Evolutionary conservation across 1,139 yeast genomes (phyloP), one percentile per base, ranked within the genome.

Genomic region (Kluyveromyces sp.): DNA sequence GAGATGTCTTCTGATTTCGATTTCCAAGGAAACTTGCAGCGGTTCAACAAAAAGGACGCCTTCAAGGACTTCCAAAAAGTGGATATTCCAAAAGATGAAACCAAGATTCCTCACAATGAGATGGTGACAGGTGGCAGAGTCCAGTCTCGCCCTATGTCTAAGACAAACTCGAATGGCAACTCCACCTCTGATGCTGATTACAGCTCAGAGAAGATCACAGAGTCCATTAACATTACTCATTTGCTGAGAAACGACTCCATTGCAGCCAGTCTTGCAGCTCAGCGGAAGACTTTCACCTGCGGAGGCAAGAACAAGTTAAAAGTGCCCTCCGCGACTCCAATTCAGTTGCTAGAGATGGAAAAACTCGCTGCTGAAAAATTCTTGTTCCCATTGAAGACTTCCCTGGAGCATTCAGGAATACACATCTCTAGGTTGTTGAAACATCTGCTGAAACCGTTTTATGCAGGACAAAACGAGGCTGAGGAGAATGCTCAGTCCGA

Each of bases 291-390:
- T 3, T 44, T 38, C 30, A 38, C 41, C 3, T 51, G 29, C 50
- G 36, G 36, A 36, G 29, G 49, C 52, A n/a, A 56, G 17, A 56
- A 52, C 31, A 52, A 53, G 3, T 55, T 58, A 34, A 46, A 61
- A 2, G 65, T 80, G 3, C 84, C 92, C 2, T 68, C 80, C 45
- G 83, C 89, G 13, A 77, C 92, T 1, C 92, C 95, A 0, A 78
- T 86, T 6, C 95, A 88, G 62, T 65, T 87, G 48, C 68, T 83
- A n/a, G 95, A 86, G 52, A 76, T 87, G 46, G 94, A 86, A 60
- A 71, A 84, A 39, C 61, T 79, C 16, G 64, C 83, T 15, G 61
- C 67, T 3, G 81, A 78, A 22, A 62, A 69, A 8, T 82, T 71
- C 61, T 80, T 78, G 1, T 62, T 80, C 16, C 54, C 76, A 1